Conservation (phyloP, 2,329 filamentous ascomycete species). For the Gyromitra esculenta region DNA sequence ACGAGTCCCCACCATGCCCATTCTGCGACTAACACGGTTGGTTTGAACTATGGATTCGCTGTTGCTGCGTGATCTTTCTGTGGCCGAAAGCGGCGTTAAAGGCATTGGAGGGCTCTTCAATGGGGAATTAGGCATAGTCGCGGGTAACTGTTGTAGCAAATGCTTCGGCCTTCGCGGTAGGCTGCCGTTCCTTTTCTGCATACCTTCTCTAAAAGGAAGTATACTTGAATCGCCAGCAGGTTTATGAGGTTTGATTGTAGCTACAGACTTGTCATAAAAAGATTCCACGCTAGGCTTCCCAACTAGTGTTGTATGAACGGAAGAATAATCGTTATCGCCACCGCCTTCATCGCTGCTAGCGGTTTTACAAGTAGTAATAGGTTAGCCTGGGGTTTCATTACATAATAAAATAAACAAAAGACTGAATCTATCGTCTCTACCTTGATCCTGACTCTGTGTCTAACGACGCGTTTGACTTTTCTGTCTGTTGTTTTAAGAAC, state of each 20-base stretch:
- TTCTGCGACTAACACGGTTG: conserved; percentile 41
- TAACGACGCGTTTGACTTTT: conserved; percentile 47
- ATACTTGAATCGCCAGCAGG: conserved; percentile 13
- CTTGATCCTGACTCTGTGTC: conserved; percentile 56
- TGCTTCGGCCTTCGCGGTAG: conserved; percentile 42
- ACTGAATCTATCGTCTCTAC: conserved; percentile 40
- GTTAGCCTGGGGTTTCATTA: conserved; percentile 12
- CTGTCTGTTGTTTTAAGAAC: conserved; percentile 53
- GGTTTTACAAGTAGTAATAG: conserved; percentile 10
- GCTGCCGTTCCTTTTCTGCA: conserved; percentile 35
- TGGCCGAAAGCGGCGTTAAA: conserved; percentile 30
- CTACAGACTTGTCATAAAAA: conserved; percentile 25
- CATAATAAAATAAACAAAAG: conserved; percentile 21
- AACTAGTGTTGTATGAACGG: conserved; percentile 47
- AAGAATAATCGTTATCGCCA: conserved; percentile 45
- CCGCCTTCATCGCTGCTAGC: conserved; percentile 52
- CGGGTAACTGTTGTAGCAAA: conserved; percentile 26
- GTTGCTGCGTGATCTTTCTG: conserved; percentile 47
- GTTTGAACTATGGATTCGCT: conserved; percentile 49
- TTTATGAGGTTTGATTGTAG: conserved; percentile 46
- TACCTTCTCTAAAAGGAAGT: conserved; percentile 18
- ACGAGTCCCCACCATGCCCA: conserved; percentile 47
- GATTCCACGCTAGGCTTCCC: conserved; percentile 49
- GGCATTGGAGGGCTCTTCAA: conserved; percentile 15
- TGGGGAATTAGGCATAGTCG: conserved; percentile 30